phyloP scores from a whole-genome alignment of 306 rosid species.

The Casuarina cunninghamiana region DNA sequence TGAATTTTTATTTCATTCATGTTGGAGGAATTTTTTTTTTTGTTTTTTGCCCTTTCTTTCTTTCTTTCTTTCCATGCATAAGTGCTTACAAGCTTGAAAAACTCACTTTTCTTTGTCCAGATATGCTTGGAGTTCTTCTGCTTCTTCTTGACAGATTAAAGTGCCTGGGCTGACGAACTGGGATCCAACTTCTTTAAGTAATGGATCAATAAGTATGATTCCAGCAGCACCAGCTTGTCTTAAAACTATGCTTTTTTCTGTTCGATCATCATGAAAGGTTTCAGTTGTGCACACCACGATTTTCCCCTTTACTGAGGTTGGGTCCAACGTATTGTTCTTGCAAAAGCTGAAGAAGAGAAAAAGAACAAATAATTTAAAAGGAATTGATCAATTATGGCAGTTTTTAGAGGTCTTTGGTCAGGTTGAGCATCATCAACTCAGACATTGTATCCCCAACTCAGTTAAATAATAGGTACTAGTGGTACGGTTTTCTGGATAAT shows the following conservation, averaged over 20 bases:
- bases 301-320: conserved; percentile 54
- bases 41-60: no score
- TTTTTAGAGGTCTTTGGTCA: not conserved
- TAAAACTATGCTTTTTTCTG: conserved; percentile 35
- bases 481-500: no score
- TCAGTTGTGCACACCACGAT: conserved; percentile 63
- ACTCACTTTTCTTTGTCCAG: conserved; percentile 58
- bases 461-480: no score
- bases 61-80: not conserved
- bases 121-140: conserved; percentile 59
- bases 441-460: no score
- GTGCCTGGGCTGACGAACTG: conserved; percentile 63
- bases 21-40: not conserved
- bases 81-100: conserved; percentile 3
- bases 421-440: no score
- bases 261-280: conserved; percentile 36
- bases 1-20: not conserved
- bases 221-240: conserved; percentile 70
- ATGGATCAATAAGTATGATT: conserved; percentile 66
- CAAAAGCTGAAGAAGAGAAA: conserved; percentile 54
- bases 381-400: not conserved
- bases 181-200: conserved; percentile 53
- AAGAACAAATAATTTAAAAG: not conserved
- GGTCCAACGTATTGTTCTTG: conserved; percentile 54
- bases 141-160: conserved; percentile 58